Evolutionary conservation across 768 basidiomycete species (phyloP).

Genomic region (Lepiota venenata): DNA sequence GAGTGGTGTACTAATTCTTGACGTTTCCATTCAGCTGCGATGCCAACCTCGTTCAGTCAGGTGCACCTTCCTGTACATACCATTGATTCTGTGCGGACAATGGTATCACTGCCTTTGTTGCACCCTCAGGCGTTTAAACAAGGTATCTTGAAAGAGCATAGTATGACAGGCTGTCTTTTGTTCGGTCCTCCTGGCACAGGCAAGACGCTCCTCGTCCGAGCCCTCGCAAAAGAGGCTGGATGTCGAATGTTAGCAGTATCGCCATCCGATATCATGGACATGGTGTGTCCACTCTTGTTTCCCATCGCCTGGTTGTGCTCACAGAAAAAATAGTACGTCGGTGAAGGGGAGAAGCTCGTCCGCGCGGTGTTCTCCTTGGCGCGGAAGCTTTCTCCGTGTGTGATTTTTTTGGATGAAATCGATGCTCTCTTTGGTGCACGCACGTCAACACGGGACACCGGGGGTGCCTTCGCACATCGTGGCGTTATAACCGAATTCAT

Average conservation of each 20-base stretch:
- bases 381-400: constrained; percentile 82
- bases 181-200: constrained; percentile 93
- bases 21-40: constrained; percentile 36
- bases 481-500: constrained; percentile 91
- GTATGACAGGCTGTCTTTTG: constrained; percentile 86
- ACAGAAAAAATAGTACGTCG: constrained; percentile 59
- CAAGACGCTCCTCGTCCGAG: constrained; percentile 86
- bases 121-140: constrained; percentile 84
- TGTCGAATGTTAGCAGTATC: constrained; percentile 90
- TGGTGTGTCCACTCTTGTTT: constrained; percentile 47
- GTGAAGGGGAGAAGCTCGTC: constrained; percentile 89
- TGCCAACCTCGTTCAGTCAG: constrained; percentile 82
- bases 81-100: constrained; percentile 87
- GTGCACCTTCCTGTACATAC: constrained; percentile 88
- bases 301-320: constrained; percentile 3
- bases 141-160: constrained; percentile 88
- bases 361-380: constrained; percentile 87
- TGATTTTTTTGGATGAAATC: constrained; percentile 93
- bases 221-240: constrained; percentile 90
- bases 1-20: not conserved
- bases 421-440: constrained; percentile 91
- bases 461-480: constrained; percentile 79
- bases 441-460: constrained; percentile 69
- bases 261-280: constrained; percentile 95
- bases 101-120: constrained; percentile 86